phyloP scores from a whole-genome alignment of 2,329 filamentous ascomycete species.

The Arachnomyces sp. region DNA sequence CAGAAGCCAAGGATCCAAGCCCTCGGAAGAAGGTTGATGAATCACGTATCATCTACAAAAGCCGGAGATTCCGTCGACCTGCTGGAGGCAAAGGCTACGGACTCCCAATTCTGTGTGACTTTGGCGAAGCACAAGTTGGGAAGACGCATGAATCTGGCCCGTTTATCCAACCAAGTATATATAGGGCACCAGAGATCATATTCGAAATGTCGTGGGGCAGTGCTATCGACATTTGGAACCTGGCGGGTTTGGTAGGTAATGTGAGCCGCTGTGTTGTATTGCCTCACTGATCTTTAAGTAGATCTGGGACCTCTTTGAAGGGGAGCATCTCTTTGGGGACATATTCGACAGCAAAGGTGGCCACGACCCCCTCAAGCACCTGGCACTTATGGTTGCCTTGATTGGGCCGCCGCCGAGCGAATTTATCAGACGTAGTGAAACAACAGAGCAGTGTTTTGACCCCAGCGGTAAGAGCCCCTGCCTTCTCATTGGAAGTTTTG shows the following conservation, averaged over 20 bases:
- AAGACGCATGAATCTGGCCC: conserved; percentile 29
- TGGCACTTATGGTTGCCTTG: conserved; percentile 20
- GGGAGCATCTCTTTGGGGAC: conserved; percentile 11
- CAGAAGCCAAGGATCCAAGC: conserved; percentile 19
- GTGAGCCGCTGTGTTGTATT: background rate
- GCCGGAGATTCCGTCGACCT: conserved; percentile 16
- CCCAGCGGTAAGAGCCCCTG: conserved; percentile 12
- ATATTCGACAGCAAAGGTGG: conserved; percentile 15
- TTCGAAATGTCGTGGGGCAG: conserved; percentile 19
- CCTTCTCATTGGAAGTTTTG: background rate
- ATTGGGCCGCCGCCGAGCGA: conserved; percentile 20
- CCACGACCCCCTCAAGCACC: conserved; percentile 21
- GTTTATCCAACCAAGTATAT: conserved; percentile 34
- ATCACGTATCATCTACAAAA: conserved; percentile 23
- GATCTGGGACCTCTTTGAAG: conserved; percentile 12
- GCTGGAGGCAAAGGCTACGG: conserved; percentile 16
- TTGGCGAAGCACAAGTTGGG: conserved; percentile 28
- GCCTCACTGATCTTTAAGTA: conserved; percentile 3
- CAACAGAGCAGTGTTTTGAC: conserved; percentile 22
- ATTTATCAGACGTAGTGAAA: conserved; percentile 22
- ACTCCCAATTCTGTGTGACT: conserved; percentile 27
- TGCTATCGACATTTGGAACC: conserved; percentile 25
- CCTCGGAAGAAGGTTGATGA: conserved; percentile 22
- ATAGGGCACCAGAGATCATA: conserved; percentile 24
- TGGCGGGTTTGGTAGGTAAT: conserved; percentile 17